These are phyloP conservation scores for Penicillium sp. DNA, from an alignment of 2,329 filamentous ascomycete species.

Conservation along the genomic window DNA sequence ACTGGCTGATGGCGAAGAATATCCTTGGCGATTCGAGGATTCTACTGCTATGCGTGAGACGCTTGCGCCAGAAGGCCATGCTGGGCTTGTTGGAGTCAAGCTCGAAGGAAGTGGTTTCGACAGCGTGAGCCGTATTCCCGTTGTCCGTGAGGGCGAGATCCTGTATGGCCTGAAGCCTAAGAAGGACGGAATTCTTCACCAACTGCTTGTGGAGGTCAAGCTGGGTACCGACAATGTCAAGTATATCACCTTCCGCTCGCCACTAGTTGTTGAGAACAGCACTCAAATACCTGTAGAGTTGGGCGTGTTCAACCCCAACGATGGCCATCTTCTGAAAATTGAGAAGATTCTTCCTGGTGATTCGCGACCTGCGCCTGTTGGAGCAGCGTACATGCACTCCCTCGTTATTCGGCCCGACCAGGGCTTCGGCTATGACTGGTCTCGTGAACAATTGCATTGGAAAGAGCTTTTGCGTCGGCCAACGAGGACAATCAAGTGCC, in stretches of 20 bases:
- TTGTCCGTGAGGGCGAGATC: slow-evolving; percentile 89
- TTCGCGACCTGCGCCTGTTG: slow-evolving; percentile 78
- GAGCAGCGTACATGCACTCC: slow-evolving; percentile 80
- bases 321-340: slow-evolving; percentile 91
- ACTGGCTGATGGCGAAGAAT: slow-evolving; percentile 79
- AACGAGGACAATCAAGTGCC: slow-evolving; percentile 78
- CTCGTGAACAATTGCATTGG: slow-evolving; percentile 82
- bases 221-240: slow-evolving; percentile 94
- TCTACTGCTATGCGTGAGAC: slow-evolving; percentile 94
- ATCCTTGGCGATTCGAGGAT: slow-evolving; percentile 92
- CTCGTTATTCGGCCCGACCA: slow-evolving; percentile 83
- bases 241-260: slow-evolving; percentile 90
- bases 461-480: slow-evolving; percentile 76
- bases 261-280: slow-evolving; percentile 84
- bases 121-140: slow-evolving; percentile 71
- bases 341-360: slow-evolving; percentile 95
- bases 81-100: slow-evolving; percentile 68
- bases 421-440: slow-evolving; percentile 95
- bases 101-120: slow-evolving; percentile 94
- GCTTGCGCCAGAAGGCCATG: slow-evolving; percentile 70
- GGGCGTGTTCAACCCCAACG: slow-evolving; percentile 76
- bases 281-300: slow-evolving; percentile 93
- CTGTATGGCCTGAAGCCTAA: slow-evolving; percentile 82
- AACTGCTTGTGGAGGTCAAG: slow-evolving; percentile 84
- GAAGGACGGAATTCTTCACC: slow-evolving; percentile 74